A percentile compares a stretch with the other conserved stretches of the same genome.
Evolutionary conservation across 2,329 filamentous ascomycete genomes (phyloP).

Genomic region (Nigrograna mackinnonii): DNA sequence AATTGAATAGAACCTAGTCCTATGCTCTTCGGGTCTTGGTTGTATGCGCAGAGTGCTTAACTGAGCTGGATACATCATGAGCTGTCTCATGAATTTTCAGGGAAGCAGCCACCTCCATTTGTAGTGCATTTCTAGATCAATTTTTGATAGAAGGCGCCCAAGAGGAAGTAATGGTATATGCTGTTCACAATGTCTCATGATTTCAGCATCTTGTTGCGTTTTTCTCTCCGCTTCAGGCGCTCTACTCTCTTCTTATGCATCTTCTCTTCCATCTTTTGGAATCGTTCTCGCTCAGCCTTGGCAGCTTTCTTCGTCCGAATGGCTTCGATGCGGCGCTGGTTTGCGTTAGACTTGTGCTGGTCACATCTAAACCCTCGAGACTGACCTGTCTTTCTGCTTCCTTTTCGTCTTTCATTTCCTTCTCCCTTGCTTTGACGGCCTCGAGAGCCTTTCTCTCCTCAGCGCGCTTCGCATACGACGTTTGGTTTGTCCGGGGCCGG

Average conservation of each 20-base stretch:
- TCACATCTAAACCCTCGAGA: too few relatives aligned
- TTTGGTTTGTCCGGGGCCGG: constrained; percentile 76
- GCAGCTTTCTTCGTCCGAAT: constrained; percentile 84
- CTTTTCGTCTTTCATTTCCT: constrained; percentile 92
- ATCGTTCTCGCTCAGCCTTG: constrained; percentile 92
- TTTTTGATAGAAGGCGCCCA: too few relatives aligned
- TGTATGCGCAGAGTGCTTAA: too few relatives aligned
- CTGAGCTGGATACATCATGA: too few relatives aligned
- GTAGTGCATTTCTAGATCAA: too few relatives aligned
- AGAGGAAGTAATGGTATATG: too few relatives aligned
- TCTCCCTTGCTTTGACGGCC: constrained; percentile 89
- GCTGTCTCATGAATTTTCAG: too few relatives aligned
- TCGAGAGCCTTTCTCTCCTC: constrained; percentile 70
- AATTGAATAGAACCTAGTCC: too few relatives aligned
- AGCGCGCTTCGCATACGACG: constrained; percentile 76
- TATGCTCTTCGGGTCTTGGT: too few relatives aligned
- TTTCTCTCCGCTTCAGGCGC: constrained; percentile 90
- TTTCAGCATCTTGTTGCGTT: constrained; percentile 81
- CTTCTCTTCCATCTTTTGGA: constrained; percentile 92
- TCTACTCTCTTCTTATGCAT: constrained; percentile 98
- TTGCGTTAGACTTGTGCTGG: too few relatives aligned
- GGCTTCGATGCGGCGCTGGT: constrained; percentile 71
- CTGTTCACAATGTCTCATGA: too few relatives aligned
- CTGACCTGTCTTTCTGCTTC: constrained; percentile 82
- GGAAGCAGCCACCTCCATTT: too few relatives aligned